Evolutionary conservation across 2,329 filamentous ascomycete species (phyloP), one percentile per base, ranked within the genome.

Genomic region (Biscogniauxia marginata): DNA sequence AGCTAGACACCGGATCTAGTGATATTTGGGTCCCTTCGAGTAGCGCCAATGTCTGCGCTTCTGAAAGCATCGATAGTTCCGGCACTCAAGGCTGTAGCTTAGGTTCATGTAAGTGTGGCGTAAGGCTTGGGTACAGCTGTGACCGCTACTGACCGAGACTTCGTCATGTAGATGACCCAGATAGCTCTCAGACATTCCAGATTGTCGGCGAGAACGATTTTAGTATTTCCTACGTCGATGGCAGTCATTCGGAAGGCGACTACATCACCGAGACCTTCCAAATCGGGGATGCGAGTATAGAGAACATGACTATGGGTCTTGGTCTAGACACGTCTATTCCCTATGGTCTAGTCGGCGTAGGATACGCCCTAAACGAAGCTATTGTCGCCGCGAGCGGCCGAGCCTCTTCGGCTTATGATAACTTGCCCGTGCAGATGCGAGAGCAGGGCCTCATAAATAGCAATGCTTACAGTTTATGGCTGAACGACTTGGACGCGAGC

Each of bases 401-500:
- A 4, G 49, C 65, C 19, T 66, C 64, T 0, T 66, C 67, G 0
- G 61, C 62, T 0, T 84, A 85, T 58, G 68, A 75, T 9, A 85
- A 92, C 60, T 75, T 93, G 11, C 85, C 90, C 1, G 75, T 87
- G 58, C 77, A 83, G 53, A 80, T 95, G 75, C 77, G 84, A 44
- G 73, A 85, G 46, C 77, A 86, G 55, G 84, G 83, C 18, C 67
- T 84, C 52, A 90, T 90, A 70, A 84, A 84, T 59, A 82, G 81
- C 9, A 82, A 84, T 44, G 87, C 88, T 2, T 91, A 90, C 73
- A 90, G 87, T 56, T 72, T 92, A 20, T 91, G 87, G 86, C 75
- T 84, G 53, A 84, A 84, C 62, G 81, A 84, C 53, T 70, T 83
- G 8, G 77, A 77, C 56, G 73, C 88, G 0, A 85, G 79, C 57